Evolutionary conservation across 352 stramenopile genomes (phyloP).

Genomic region (Saprolegnia parasitica): DNA sequence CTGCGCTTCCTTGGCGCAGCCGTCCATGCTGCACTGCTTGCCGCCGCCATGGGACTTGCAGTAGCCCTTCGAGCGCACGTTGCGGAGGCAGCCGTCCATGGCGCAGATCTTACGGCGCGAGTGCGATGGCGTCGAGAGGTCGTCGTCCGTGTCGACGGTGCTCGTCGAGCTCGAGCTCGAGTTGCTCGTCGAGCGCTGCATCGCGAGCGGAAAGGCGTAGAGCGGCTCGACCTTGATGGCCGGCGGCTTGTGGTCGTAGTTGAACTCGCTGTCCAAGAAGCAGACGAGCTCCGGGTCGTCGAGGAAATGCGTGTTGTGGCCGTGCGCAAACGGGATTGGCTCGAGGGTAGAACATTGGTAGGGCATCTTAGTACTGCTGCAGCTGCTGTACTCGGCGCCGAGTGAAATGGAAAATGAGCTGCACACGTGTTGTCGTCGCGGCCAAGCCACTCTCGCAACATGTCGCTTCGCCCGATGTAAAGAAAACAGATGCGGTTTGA

Average conservation of each 20-base stretch:
- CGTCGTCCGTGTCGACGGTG: slow-evolving; percentile 27
- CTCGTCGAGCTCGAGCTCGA: slow-evolving; percentile 4
- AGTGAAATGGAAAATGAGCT: slow-evolving; percentile 16
- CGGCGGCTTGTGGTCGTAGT: not conserved
- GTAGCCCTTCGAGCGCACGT: slow-evolving; percentile 27
- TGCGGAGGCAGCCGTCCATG: slow-evolving; percentile 20
- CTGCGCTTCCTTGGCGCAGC: slow-evolving; percentile 36
- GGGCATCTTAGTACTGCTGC: not conserved
- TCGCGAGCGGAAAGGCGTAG: slow-evolving; percentile 12
- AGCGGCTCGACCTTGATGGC: not conserved
- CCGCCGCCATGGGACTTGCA: slow-evolving; percentile 28
- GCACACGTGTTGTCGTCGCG: not conserved
- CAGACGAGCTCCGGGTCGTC: slow-evolving; percentile 18
- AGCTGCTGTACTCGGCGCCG: not conserved
- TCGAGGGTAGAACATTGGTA: not conserved
- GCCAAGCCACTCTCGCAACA: not conserved
- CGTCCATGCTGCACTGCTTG: slow-evolving; percentile 39
- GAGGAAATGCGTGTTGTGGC: not conserved
- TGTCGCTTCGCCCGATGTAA: not conserved
- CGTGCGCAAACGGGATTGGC: slow-evolving; percentile 15
- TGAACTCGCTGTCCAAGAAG: slow-evolving; percentile 4
- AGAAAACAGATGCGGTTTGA: not conserved
- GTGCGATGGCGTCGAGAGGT: not conserved
- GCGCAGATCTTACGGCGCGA: slow-evolving; percentile 20
- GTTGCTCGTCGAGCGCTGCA: slow-evolving; percentile 12